phyloP scores from a whole-genome alignment of 306 rosid genomes.

The Vachellia collinsii region DNA sequence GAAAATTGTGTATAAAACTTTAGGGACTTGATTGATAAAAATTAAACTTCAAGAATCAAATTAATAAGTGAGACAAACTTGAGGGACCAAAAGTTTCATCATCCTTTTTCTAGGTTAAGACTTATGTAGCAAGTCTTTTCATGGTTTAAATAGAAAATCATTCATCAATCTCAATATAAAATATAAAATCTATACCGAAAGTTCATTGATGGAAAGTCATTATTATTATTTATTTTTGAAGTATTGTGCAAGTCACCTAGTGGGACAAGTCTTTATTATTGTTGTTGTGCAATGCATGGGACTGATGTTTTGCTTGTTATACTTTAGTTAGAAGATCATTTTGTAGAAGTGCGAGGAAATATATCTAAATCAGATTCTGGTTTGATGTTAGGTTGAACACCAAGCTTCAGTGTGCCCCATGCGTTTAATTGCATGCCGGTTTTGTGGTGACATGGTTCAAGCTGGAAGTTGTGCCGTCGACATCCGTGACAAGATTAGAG shows the following conservation, averaged over 20 bases:
- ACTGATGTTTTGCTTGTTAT: neutral
- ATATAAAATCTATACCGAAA: neutral
- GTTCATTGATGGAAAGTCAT: neutral
- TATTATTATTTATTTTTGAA: too few species aligned
- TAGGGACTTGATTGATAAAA: neutral
- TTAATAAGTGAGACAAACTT: neutral
- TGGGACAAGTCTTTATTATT: too few species aligned
- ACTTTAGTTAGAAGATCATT: neutral
- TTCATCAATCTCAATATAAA: neutral
- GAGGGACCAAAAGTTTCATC: neutral
- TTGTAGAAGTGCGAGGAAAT: neutral
- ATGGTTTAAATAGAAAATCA: neutral
- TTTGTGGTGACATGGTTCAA: slow-evolving; percentile 98
- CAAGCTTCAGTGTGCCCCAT: slow-evolving; percentile 75
- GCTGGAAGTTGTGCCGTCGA: slow-evolving; percentile 84
- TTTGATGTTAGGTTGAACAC: slow-evolving; percentile 73
- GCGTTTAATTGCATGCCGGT: slow-evolving; percentile 77
- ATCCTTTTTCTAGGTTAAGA: neutral
- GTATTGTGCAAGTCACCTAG: too few species aligned
- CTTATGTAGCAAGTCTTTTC: neutral
- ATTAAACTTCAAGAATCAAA: neutral
- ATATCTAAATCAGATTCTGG: neutral
- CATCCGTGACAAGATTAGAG: slow-evolving; percentile 80
- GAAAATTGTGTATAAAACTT: too few species aligned
- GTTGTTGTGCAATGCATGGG: neutral